Base-by-base conservation (phyloP, 441 rosid species). In the Populus trichocarpa region DNA sequence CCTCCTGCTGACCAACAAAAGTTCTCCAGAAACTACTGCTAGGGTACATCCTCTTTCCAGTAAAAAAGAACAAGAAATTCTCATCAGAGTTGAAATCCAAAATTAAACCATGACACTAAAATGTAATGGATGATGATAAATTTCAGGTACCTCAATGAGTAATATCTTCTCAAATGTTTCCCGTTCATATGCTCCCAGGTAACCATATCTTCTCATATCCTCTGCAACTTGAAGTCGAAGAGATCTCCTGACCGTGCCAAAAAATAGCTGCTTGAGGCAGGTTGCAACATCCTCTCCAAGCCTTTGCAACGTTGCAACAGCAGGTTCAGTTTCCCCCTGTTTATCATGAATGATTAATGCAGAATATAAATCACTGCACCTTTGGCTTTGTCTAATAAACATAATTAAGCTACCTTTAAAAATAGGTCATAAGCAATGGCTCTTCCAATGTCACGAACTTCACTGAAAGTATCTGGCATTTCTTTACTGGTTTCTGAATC, bases 341-440 rank as follows among this genome's bases (percentile, higher is more conserved):
- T 80, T 82, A 83, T 79, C 82, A 85, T 35, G 70, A 69, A 85
- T 50, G 74, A 78, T 89, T 75, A 89, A 84, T 71, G 78, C 72
- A 81, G 75, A 79, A 79, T 35, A 78, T 57, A 75, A 72, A 78
- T 67, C 72, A 53, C n/a, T 18, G 2, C 61, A 53, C 61, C 75
- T 59, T 79, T 79, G 79, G 71, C 42, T 69, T 72, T 26, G 59
- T 77, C 73, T 72, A 78, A 67, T 76, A 81, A 81, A 70, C 63
- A 86, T 75, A 70, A 80, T 70, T 77, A 76, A 82, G 82, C 79
- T 89, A 95, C 99, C 96, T 93, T 91, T 80, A 93, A 86, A 88
- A 97, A 92, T 82, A 95, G 84, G 83, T 92, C 99, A 90, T 95
- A 97, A 78, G 99, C 97, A 84, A 97, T 95, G 73, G 97, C 93